Base-by-base conservation (phyloP, 352 stramenopile species). In the Pythium dissotocum region DNA sequence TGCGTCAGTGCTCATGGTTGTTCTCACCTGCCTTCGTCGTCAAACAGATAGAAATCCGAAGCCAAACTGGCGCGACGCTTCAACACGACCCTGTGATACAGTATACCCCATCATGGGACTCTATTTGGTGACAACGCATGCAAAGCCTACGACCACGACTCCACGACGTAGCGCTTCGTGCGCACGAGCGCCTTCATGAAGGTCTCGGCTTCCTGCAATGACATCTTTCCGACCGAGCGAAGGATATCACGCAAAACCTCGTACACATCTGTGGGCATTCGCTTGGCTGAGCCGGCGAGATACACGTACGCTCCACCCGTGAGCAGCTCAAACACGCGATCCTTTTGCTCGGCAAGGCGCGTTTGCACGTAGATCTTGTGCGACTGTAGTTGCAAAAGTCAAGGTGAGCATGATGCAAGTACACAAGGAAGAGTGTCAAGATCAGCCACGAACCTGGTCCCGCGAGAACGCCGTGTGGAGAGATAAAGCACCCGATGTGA, bases 321-420 rank as follows among this genome's bases (percentile, higher is more conserved):
- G 21, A 94, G 78, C 49, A 92, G 77, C 38, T 88, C 67, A 52
- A 83, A 95, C 0, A 96, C 77, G 7, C 70, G 54, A 26, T 90
- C 73, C 65, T 93, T 94, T 62, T 93, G 77, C 67, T 98, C 89
- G 8, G 75, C 80, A 21, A 98, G 79, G 12, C 80, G 80, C 16
- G 87, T 93, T 77, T 97, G 90, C 28, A 98, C 93, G 72, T 98
- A 98, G 7, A 98, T 83, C 73, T 98, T 98, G 61, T 91, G 71
- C 32, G 77, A 71, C 81, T 92, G 35, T 21, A 32, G 12, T 12
- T 16, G 38, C 35, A 53, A 13, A 52, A 4, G n/a, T 6, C 2
- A 32, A 21, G 40, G 21, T 53, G 46, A 53, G 46, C 2, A 9
- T 5, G 12, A 14, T 18, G 12, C 4, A 18, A 16, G 46, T 32